These are phyloP conservation scores for Neoscytalidium dimidiatum DNA, from an alignment of 2,329 filamentous ascomycete genomes.

Conservation along the genomic window DNA sequence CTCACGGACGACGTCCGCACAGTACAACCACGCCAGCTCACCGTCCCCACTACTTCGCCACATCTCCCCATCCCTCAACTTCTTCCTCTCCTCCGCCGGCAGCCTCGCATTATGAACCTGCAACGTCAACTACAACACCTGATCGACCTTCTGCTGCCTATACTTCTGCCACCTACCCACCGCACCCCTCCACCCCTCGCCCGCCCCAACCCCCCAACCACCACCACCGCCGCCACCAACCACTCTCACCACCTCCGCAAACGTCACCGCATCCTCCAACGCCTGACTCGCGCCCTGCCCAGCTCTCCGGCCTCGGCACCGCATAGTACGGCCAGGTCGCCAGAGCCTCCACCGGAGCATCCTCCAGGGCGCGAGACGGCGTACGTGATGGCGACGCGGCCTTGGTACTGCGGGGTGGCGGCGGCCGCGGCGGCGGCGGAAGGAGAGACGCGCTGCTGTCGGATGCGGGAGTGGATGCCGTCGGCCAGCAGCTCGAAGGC, in stretches of 20 bases:
- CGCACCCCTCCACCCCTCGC: neutral
- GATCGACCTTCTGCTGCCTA: conserved; percentile 51
- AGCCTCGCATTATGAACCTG: conserved; percentile 52
- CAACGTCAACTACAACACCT: conserved; percentile 50
- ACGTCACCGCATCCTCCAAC: conserved; percentile 66
- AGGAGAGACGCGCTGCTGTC: conserved; percentile 49
- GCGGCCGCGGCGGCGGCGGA: conserved; percentile 46
- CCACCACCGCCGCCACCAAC: no score
- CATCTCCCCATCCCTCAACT: conserved; percentile 23
- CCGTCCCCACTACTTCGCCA: conserved; percentile 24
- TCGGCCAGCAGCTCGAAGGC: conserved; percentile 56
- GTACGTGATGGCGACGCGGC: conserved; percentile 46
- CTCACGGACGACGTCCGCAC: conserved; percentile 23
- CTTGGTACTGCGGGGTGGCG: conserved; percentile 53
- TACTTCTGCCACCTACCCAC: conserved; percentile 48
- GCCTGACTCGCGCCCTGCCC: conserved; percentile 60
- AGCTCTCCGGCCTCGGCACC: conserved; percentile 24
- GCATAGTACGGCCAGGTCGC: conserved; percentile 27
- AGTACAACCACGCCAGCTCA: conserved; percentile 27
- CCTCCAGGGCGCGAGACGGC: conserved; percentile 26
- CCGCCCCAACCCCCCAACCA: no score
- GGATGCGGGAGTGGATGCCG: conserved; percentile 60
- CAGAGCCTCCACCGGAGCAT: conserved; percentile 23
- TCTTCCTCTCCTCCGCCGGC: conserved; percentile 36
- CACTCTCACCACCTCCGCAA: conserved; percentile 43